Evolutionary conservation across 1,139 yeast species (phyloP), one percentile per base, ranked within the genome.

Genomic region (Pichia sp.): DNA sequence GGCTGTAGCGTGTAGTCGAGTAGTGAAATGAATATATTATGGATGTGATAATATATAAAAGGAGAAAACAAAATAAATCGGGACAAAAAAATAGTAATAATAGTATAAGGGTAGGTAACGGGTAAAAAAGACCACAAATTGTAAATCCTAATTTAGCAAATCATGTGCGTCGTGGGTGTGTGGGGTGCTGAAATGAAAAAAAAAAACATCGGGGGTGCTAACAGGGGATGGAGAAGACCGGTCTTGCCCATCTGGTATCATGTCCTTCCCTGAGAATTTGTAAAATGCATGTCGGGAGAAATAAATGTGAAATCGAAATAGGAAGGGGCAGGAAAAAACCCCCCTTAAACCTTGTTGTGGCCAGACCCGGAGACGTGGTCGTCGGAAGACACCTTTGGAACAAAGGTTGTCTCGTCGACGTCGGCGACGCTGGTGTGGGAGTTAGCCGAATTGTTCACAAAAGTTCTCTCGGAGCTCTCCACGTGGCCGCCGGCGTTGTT

Each of bases 401-500:
- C 63, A 52, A 67, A 67, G n/a, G 54, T 53, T 4, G 49, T 36
- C 8, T 52, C 54, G 5, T 52, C 58, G 2, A 40, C 48, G 4
- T 49, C 54, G 6, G 48, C 12, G 2, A 34, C 28, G 7, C 52
- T 36, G 4, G 56, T 41, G 12, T 54, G 49, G 6, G 54, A 52
- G 40, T 46, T 47, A 5, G 58, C 46, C n/a, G 62, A 56, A 46
- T 64, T 62, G 41, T 66, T 58, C 41, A 66, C 64, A 50, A 58
- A 57, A 5, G 63, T 59, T 65, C 61, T 63, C 16, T 64, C 61
- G 30, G 62, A 58, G 16, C 55, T 56, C 44, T 65, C 62, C 28
- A 65, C 55, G 19, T 54, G 46, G 43, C 66, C 66, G 19, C 66
- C 66, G 2, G 67, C 67, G 49, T 60, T 63, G 53, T 59, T 66